A percentile compares a stretch with the other conserved stretches of the same genome.
phyloP scores from a whole-genome alignment of 495 filamentous ascomycete genomes.

The Sabuloglossum arenarium region DNA sequence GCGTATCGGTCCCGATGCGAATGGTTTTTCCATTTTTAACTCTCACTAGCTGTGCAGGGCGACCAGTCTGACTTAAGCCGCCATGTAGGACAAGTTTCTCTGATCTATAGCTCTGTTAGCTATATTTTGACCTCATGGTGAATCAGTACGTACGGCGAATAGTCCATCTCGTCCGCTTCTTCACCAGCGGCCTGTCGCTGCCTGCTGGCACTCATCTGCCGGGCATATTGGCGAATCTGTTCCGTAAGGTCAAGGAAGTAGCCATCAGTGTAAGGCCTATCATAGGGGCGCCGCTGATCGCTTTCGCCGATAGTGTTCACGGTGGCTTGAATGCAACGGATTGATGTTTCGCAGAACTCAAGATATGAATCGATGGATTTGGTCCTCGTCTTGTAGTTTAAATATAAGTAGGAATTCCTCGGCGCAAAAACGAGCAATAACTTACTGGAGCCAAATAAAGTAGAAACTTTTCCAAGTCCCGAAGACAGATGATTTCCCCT shows the following conservation, averaged over 20 bases:
- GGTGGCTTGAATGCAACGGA: conserved; percentile 66
- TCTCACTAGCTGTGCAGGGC: conserved; percentile 56
- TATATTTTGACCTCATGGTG: conserved; percentile 20
- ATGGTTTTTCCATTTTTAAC: conserved; percentile 57
- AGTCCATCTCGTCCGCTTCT: conserved; percentile 10
- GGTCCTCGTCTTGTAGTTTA: conserved; percentile 51
- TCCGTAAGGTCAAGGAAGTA: conserved; percentile 90
- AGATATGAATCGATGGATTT: conserved; percentile 47
- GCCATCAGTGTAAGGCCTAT: conserved; percentile 72
- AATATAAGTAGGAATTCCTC: conserved; percentile 22
- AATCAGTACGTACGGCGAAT: conserved; percentile 17
- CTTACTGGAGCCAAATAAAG: conserved; percentile 78
- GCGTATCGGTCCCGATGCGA: conserved; percentile 25
- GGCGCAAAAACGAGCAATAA: conserved; percentile 43
- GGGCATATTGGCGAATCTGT: conserved; percentile 59
- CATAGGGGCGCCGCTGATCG: conserved; percentile 59
- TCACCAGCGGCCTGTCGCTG: conserved; percentile 19
- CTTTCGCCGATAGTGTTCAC: conserved; percentile 49
- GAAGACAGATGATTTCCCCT: conserved; percentile 63
- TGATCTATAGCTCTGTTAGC: conserved; percentile 20
- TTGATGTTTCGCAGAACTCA: conserved; percentile 68
- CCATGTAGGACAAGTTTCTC: conserved; percentile 53
- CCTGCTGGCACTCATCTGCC: conserved; percentile 31
- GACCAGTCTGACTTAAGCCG: conserved; percentile 55
- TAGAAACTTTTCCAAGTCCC: conserved; percentile 78